Evolutionary conservation across 352 stramenopile species (phyloP).

Genomic region (Globisporangium cylindrosporum): DNA sequence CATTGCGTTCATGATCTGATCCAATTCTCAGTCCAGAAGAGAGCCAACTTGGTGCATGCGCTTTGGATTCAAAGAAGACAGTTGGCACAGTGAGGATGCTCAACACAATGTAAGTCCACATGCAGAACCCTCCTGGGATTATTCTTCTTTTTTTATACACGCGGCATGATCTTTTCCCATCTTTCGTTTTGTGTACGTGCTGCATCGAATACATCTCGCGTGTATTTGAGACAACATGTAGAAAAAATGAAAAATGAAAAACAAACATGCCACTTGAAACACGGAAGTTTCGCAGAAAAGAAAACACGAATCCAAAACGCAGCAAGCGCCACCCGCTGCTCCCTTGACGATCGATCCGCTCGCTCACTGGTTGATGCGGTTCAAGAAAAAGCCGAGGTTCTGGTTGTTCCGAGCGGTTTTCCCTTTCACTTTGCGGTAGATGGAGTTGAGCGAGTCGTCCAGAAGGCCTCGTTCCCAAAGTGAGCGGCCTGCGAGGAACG

Average conservation of each 20-base stretch:
- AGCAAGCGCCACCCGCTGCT: background rate
- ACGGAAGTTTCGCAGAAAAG: background rate
- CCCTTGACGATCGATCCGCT: background rate
- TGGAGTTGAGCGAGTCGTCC: conserved; percentile 69
- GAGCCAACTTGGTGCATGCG: background rate
- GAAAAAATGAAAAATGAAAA: background rate
- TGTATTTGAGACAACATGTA: conserved; percentile 7
- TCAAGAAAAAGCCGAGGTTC: conserved; percentile 58
- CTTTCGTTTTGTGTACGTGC: background rate
- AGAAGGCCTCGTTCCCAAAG: conserved; percentile 50
- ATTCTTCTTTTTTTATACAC: background rate
- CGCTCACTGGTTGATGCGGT: conserved; percentile 27
- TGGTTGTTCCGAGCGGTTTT: conserved; percentile 34
- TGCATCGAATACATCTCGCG: conserved; percentile 2
- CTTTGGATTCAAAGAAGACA: background rate
- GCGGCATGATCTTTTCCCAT: background rate
- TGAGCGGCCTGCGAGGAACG: conserved; percentile 56
- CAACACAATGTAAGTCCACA: conserved; percentile 2
- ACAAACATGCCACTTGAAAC: background rate
- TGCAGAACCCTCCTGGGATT: background rate
- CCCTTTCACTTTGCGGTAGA: conserved; percentile 63
- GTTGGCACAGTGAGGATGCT: background rate
- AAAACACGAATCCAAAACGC: background rate
- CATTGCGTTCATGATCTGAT: conserved; percentile 73
- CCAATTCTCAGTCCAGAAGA: background rate